Evolutionary conservation across 768 basidiomycete species (phyloP), one percentile per base, ranked within the genome.

Genomic region (Strobilomyces dryophilus): DNA sequence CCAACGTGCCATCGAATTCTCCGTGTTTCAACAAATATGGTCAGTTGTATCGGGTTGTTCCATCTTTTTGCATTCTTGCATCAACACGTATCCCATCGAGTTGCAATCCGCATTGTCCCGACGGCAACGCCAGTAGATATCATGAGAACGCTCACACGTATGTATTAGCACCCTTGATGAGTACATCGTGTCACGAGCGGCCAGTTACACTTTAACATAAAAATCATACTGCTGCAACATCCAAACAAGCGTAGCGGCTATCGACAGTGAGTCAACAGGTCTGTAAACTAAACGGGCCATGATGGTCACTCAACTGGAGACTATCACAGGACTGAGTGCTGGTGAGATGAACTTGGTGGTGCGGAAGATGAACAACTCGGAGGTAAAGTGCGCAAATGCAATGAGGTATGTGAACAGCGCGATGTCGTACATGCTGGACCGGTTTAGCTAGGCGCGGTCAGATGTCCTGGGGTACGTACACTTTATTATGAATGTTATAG

Each of bases 311-410:
- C 55, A 68, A 98, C 95, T 83, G 9, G 92, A 86, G 21, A 98
- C 91, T 55, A 97, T 76, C 43, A 93, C 74, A 0, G 95, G 90
- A 53, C 83, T 82, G 36, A 92, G 59, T 17, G 84, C 78, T 0
- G 84, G 84, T 0, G 72, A 61, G 42, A 77, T 78, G 45, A 89
- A 56, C 45, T 77, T 84, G 35, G 87, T 82, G 2, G 91, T 86
- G 47, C 83, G 79, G 74, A 85, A 99, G 56, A 97, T 80, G 63
- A 93, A 70, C 37, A 89, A 64, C 72, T 99, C 95, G 17, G 90
- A 86, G 36, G 79, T 79, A 67, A 97, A 98, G 73, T 99, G 95
- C 5, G 78, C 81, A 64, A 92, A 88, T 2, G 93, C 95, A 61
- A 98, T 83, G 51, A 93, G 80, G 73, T 95, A 98, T 35, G 91